These are phyloP conservation scores for Leishmania major DNA, from an alignment of 208 protist genomes.

Conservation along the genomic window DNA sequence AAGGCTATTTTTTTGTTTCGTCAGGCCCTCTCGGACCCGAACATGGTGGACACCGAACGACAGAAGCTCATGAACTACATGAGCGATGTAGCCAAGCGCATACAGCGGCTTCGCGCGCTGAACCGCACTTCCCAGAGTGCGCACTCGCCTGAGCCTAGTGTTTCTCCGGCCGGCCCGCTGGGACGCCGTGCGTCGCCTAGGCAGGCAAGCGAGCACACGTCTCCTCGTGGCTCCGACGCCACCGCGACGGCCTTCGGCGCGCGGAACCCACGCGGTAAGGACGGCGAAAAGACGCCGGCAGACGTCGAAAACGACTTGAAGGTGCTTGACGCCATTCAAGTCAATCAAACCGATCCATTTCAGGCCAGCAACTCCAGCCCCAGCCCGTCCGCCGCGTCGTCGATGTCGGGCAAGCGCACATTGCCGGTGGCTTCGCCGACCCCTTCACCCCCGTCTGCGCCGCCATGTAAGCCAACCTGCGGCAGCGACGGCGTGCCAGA, in stretches of 20 bases:
- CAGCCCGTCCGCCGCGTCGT: background rate
- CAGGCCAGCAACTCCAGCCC: background rate
- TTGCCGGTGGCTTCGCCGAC: background rate
- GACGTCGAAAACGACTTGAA: slow-evolving; percentile 17
- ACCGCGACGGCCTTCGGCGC: background rate
- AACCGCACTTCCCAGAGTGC: slow-evolving; percentile 9
- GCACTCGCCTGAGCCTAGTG: background rate
- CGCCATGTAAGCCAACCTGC: background rate
- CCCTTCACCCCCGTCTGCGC: background rate
- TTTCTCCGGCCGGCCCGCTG: slow-evolving; percentile 5
- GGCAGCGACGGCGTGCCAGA: background rate
- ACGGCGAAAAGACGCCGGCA: background rate
- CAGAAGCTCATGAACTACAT: slow-evolving; percentile 59
- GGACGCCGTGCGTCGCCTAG: slow-evolving; percentile 9
- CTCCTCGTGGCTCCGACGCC: background rate
- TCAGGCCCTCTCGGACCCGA: slow-evolving; percentile 29
- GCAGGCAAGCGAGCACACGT: background rate
- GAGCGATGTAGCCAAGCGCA: slow-evolving; percentile 59
- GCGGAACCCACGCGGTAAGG: background rate
- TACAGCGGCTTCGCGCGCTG: slow-evolving; percentile 49
- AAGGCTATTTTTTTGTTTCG: slow-evolving; percentile 56
- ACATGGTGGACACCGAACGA: slow-evolving; percentile 39
- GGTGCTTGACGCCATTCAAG: slow-evolving; percentile 22
- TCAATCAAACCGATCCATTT: slow-evolving; percentile 10
- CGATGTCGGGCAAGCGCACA: background rate